Conservation (phyloP, 441 rosid species). For the Pelargonium fulgidum region DNA sequence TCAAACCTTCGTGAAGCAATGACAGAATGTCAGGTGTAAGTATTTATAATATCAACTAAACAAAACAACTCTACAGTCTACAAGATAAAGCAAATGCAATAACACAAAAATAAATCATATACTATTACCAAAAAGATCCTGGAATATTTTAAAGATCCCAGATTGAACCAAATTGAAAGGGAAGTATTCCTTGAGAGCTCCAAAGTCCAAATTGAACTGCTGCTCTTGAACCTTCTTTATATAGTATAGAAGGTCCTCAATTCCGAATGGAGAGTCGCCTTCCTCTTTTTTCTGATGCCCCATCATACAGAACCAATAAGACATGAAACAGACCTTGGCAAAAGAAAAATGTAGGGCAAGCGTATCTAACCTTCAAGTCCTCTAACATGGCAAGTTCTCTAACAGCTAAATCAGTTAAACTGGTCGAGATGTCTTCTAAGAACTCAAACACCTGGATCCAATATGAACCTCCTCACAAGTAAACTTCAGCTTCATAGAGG, state of each 20-base stretch:
- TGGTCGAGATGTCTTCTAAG: slow-evolving; percentile 79
- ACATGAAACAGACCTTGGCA: slow-evolving; percentile 16
- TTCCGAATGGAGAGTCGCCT: slow-evolving; percentile 76
- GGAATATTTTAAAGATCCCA: slow-evolving; percentile 78
- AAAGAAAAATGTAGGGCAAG: slow-evolving; percentile 17
- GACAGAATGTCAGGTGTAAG: slow-evolving; percentile 6
- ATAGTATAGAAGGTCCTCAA: slow-evolving; percentile 78
- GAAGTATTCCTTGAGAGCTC: slow-evolving; percentile 67
- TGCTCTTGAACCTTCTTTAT: slow-evolving; percentile 67
- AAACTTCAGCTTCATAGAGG: slow-evolving; percentile 7
- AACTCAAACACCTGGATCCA: slow-evolving; percentile 66
- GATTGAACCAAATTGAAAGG: slow-evolving; percentile 78
- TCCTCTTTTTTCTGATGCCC: slow-evolving; percentile 73
- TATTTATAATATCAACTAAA: neutral
- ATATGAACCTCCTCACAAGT: slow-evolving; percentile 7
- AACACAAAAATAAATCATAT: neutral
- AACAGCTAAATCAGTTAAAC: slow-evolving; percentile 61
- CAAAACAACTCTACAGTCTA: slow-evolving; percentile 1
- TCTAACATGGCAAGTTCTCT: slow-evolving; percentile 62
- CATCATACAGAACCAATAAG: slow-evolving; percentile 23
- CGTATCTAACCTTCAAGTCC: slow-evolving; percentile 64
- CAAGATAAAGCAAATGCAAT: slow-evolving; percentile 13
- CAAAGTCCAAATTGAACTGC: slow-evolving; percentile 79
- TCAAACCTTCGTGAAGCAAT: slow-evolving; percentile 49
- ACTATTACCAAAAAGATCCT: slow-evolving; percentile 81